Conservation (phyloP, 345 rosid species). For the Sonneratia caseolaris region DNA sequence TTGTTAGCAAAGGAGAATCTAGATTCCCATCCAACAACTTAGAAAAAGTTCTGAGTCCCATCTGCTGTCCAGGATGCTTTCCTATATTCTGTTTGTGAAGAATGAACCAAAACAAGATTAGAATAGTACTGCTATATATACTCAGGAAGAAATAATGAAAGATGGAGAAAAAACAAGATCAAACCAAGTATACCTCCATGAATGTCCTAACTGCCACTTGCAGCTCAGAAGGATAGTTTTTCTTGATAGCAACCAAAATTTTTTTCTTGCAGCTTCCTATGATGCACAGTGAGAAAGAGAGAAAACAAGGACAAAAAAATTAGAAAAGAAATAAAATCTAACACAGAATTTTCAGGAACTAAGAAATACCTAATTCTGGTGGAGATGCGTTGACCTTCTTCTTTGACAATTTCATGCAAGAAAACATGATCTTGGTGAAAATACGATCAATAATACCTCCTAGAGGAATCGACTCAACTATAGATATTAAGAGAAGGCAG, state of each 20-base stretch:
- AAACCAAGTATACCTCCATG: conserved; percentile 43
- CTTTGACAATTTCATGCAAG: conserved; percentile 53
- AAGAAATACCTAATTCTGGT: conserved; percentile 41
- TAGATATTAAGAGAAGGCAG: conserved; percentile 36
- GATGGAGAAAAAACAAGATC: background rate
- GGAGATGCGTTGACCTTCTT: conserved; percentile 29
- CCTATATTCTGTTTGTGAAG: conserved; percentile 32
- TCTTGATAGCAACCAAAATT: conserved; percentile 44
- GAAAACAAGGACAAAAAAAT: background rate
- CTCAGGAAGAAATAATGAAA: conserved; percentile 1
- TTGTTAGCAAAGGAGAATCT: conserved; percentile 30
- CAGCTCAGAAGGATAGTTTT: conserved; percentile 64
- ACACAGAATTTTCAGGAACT: background rate
- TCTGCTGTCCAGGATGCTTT: conserved; percentile 36
- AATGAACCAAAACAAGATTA: conserved; percentile 9
- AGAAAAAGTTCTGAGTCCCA: conserved; percentile 41
- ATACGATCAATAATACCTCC: conserved; percentile 41
- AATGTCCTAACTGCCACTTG: conserved; percentile 42
- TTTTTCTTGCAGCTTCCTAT: conserved; percentile 72
- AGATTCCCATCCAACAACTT: conserved; percentile 49
- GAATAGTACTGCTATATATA: conserved; percentile 6
- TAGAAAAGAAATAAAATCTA: background rate
- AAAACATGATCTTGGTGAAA: conserved; percentile 46
- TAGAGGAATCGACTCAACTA: conserved; percentile 57
- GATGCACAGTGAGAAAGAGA: conserved; percentile 1